phyloP scores from a whole-genome alignment of 345 rosid genomes.

The Corymbia maculata region DNA sequence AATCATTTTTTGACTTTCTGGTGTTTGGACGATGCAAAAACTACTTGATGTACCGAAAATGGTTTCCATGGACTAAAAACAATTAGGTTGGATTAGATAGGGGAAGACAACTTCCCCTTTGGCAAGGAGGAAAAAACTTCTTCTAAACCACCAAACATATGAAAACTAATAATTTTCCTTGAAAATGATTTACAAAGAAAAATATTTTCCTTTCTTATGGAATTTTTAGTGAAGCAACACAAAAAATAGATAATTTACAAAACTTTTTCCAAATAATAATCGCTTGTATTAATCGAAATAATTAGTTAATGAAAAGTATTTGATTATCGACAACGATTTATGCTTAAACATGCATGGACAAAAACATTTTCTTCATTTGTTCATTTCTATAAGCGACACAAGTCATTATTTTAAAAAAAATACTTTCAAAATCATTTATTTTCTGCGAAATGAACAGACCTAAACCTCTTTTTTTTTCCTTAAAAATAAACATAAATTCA shows the following conservation, averaged over 20 bases:
- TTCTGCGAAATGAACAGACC: not conserved
- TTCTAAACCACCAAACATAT: not conserved
- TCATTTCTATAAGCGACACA: not conserved
- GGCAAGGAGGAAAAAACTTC: not conserved
- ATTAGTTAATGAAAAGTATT: not conserved
- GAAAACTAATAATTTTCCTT: not conserved
- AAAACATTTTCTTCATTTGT: not conserved
- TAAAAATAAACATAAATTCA: no score
- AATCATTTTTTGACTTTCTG: not conserved
- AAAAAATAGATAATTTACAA: no score
- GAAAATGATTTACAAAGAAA: not conserved
- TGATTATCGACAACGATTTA: not conserved
- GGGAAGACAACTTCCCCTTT: not conserved
- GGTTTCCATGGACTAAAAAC: not conserved
- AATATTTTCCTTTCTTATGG: not conserved
- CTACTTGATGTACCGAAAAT: not conserved
- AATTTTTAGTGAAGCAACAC: not conserved
- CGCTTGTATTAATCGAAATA: no score
- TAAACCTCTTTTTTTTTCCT: no score
- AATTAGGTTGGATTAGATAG: not conserved
- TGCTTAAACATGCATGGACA: fast-evolving
- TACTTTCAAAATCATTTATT: not conserved
- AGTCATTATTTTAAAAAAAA: not conserved
- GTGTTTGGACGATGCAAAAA: not conserved
- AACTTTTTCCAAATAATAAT: no score